Evolutionary conservation across 495 filamentous ascomycete genomes (phyloP).

Genomic region (Lepraria neglecta): DNA sequence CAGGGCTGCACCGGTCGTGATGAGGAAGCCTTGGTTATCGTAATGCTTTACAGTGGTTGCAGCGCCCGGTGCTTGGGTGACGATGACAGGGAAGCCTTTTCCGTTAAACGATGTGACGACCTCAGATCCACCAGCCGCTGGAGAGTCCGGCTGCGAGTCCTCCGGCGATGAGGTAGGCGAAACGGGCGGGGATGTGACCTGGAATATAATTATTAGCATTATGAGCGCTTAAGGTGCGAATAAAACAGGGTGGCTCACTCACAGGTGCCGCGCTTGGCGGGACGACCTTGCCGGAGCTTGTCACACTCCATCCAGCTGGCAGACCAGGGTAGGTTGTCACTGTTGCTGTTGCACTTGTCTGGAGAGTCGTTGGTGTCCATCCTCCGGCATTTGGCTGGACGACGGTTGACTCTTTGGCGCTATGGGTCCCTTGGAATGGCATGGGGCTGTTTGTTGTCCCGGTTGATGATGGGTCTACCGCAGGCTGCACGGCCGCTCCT

Average conservation of each 20-base stretch:
- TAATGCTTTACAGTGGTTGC: slow-evolving; percentile 33
- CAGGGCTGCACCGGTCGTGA: slow-evolving; percentile 29
- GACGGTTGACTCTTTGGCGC: slow-evolving; percentile 42
- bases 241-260: slow-evolving; percentile 42
- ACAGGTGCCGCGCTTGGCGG: slow-evolving; percentile 43
- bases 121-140: slow-evolving; percentile 44
- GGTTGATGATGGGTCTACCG: slow-evolving; percentile 44
- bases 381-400: slow-evolving; percentile 53
- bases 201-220: slow-evolving; percentile 31
- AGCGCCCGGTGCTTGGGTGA: slow-evolving; percentile 32
- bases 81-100: slow-evolving; percentile 40
- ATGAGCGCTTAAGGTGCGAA: slow-evolving; percentile 20
- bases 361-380: slow-evolving; percentile 47
- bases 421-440: slow-evolving; percentile 61
- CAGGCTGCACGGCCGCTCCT: slow-evolving; percentile 28
- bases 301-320: slow-evolving; percentile 69
- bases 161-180: slow-evolving; percentile 44
- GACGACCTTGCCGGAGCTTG: slow-evolving; percentile 55
- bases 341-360: slow-evolving; percentile 37
- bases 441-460: slow-evolving; percentile 51
- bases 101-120: slow-evolving; percentile 37
- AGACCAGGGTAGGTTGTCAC: slow-evolving; percentile 46
- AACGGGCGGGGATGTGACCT: slow-evolving; percentile 41
- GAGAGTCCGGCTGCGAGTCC: slow-evolving; percentile 38
- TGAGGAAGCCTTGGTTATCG: slow-evolving; percentile 39